A percentile compares a stretch with the other conserved stretches of the same genome.
Conservation (phyloP, 768 basidiomycete species). For the Boletus edulis region DNA sequence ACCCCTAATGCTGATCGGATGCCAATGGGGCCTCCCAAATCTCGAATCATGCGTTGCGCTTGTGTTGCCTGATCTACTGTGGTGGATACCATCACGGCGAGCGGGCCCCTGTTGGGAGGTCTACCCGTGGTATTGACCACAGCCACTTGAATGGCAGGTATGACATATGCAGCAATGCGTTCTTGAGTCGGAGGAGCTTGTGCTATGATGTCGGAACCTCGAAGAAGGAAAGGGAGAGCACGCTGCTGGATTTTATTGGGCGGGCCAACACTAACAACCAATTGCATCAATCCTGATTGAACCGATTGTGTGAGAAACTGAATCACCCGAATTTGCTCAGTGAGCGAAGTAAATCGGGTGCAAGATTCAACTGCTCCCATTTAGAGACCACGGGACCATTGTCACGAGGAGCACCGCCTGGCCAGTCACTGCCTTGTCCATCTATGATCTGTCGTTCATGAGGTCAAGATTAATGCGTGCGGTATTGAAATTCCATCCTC, state of each 20-base stretch:
- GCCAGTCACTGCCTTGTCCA: slow-evolving; percentile 54
- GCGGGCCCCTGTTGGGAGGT: slow-evolving; percentile 65
- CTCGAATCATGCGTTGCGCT: slow-evolving; percentile 92
- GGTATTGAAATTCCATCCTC: slow-evolving; percentile 30
- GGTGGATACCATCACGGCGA: slow-evolving; percentile 93
- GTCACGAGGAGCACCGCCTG: slow-evolving; percentile 57
- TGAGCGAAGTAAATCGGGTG: slow-evolving; percentile 84
- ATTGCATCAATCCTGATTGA: slow-evolving; percentile 14
- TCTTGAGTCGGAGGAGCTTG: slow-evolving; percentile 99
- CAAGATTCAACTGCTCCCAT: slow-evolving; percentile 90
- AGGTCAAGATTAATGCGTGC: slow-evolving; percentile 12
- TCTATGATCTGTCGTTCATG: slow-evolving; percentile 48
- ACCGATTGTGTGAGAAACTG: slow-evolving; percentile 1
- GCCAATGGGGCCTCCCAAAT: slow-evolving; percentile 90
- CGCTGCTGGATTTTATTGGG: slow-evolving; percentile 99
- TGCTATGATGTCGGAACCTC: slow-evolving; percentile 95
- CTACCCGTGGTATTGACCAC: slow-evolving; percentile 59
- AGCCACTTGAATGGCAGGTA: slow-evolving; percentile 84
- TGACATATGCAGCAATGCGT: slow-evolving; percentile 95
- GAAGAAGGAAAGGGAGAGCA: slow-evolving; percentile 90
- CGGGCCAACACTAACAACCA: slow-evolving; percentile 75
- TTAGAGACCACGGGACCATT: slow-evolving; percentile 83
- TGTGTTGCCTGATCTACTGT: slow-evolving; percentile 99
- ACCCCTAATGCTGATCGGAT: slow-evolving; percentile 88
- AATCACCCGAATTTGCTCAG: slow-evolving; percentile 92